Percentiles rank a stretch among this genome's conserved stretches.
These are phyloP conservation scores for Cryptococcus depauperatus DNA, from an alignment of 1,284 basidiomycete genomes.

Conservation along the genomic window DNA sequence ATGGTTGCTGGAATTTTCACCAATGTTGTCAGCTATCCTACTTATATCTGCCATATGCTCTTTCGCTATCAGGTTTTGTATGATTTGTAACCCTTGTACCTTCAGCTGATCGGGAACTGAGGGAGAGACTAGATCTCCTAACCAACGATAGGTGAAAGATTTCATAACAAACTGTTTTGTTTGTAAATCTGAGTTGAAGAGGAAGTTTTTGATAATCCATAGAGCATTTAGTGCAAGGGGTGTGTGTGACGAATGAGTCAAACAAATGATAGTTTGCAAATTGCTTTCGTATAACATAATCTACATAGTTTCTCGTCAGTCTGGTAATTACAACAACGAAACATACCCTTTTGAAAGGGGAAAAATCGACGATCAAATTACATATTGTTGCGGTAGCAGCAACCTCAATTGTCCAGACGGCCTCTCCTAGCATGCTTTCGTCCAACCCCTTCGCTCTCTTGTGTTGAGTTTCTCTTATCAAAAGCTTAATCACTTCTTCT, in stretches of 20 bases:
- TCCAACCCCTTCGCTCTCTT: constrained; percentile 30
- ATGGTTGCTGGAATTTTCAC: neutral
- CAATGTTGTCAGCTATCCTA: neutral
- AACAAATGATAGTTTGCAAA: constrained; percentile 55
- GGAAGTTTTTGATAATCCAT: constrained; percentile 73
- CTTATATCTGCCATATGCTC: constrained; percentile 2
- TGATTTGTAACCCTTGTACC: constrained; percentile 35
- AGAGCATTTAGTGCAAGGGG: constrained; percentile 59
- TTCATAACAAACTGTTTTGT: constrained; percentile 60
- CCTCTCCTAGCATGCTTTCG: constrained; percentile 41
- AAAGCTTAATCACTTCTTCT: constrained; percentile 56
- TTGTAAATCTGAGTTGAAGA: constrained; percentile 54
- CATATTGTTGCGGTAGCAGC: constrained; percentile 69
- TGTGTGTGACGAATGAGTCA: constrained; percentile 53
- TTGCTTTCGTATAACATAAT: constrained; percentile 57
- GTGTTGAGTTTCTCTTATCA: constrained; percentile 40
- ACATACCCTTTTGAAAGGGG: constrained; percentile 63
- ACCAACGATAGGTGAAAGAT: constrained; percentile 54
- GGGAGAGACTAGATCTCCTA: constrained; percentile 16
- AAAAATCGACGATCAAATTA: constrained; percentile 79
- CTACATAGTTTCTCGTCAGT: constrained; percentile 37
- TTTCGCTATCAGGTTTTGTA: constrained; percentile 41
- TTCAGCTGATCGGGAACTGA: constrained; percentile 22
- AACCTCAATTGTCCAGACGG: constrained; percentile 62
- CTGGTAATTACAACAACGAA: neutral